Evolutionary conservation across 2,329 filamentous ascomycete species (phyloP).

Genomic region (Penicillium hordei): DNA sequence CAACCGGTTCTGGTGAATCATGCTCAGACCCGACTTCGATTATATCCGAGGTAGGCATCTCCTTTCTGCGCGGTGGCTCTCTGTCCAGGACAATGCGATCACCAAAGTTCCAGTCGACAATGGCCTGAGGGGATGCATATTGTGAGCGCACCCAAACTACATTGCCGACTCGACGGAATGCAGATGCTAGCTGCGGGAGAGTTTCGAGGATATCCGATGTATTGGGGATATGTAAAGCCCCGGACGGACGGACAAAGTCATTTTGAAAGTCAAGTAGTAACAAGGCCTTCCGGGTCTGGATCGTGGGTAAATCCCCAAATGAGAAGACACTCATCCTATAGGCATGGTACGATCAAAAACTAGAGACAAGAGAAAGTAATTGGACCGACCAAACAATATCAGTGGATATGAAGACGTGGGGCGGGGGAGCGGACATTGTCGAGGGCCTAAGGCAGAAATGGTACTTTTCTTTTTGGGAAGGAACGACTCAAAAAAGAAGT

Average conservation of each 20-base stretch:
- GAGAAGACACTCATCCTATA: conserved; percentile 35
- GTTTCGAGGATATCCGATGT: conserved; percentile 66
- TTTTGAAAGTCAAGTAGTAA: conserved; percentile 86
- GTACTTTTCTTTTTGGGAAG: background rate
- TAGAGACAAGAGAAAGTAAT: background rate
- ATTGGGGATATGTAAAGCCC: conserved; percentile 65
- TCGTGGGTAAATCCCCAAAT: conserved; percentile 43
- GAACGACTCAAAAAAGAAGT: background rate
- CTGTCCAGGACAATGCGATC: conserved; percentile 45
- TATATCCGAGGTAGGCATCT: conserved; percentile 17
- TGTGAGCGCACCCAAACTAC: conserved; percentile 84
- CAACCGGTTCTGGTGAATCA: conserved; percentile 28
- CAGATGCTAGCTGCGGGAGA: conserved; percentile 64
- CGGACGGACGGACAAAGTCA: conserved; percentile 73
- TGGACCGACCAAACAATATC: background rate
- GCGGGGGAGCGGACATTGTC: background rate
- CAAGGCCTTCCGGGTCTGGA: conserved; percentile 67
- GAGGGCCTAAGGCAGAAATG: background rate
- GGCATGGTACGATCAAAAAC: conserved; percentile 25
- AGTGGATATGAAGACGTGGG: background rate
- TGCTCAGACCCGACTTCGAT: conserved; percentile 23
- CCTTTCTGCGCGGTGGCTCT: conserved; percentile 13
- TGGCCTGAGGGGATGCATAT: conserved; percentile 63
- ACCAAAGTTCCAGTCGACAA: conserved; percentile 53
- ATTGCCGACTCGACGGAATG: conserved; percentile 70